Percentiles rank a stretch among this genome's conserved stretches.
Conservation (phyloP, 305 asterid species). For the Rubia occidens region DNA sequence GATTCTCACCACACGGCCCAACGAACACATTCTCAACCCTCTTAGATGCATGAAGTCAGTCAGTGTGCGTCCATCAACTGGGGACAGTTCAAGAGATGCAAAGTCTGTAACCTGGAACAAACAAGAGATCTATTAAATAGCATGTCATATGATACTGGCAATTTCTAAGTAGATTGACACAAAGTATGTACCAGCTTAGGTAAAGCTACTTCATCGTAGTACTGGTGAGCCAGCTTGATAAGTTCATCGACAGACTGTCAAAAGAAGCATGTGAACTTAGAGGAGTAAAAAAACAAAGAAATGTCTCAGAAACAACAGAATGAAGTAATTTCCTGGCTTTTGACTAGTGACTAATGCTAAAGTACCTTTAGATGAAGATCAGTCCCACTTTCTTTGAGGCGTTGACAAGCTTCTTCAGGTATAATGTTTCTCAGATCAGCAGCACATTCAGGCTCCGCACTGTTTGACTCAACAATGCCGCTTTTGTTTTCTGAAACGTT, state of each 20-base stretch:
- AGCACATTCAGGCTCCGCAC: constrained; percentile 31
- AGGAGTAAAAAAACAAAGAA: constrained; percentile 1
- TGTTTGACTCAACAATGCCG: constrained; percentile 31
- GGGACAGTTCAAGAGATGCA: constrained; percentile 98
- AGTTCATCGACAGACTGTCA: constrained; percentile 86
- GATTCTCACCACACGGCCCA: constrained; percentile 91
- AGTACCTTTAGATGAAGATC: constrained; percentile 84
- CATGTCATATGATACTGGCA: constrained; percentile 5
- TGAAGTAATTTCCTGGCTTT: not conserved
- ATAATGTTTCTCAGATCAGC: constrained; percentile 53
- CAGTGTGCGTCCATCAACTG: constrained; percentile 96
- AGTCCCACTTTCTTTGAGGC: constrained; percentile 65
- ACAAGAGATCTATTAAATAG: constrained; percentile 9
- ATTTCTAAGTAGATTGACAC: not conserved
- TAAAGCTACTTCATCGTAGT: constrained; percentile 84
- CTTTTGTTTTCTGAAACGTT: constrained; percentile 38
- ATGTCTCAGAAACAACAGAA: not conserved
- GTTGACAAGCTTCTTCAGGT: constrained; percentile 61
- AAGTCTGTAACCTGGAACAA: constrained; percentile 77
- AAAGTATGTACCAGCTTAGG: constrained; percentile 76
- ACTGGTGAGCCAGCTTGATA: constrained; percentile 69
- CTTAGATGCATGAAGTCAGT: constrained; percentile 99
- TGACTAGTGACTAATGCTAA: constrained; percentile 1
- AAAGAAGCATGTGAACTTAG: constrained; percentile 15
- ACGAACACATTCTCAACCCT: constrained; percentile 87